Base-by-base conservation (phyloP, 2,329 filamentous ascomycete genomes). In the Aurifilum marmelostoma region DNA sequence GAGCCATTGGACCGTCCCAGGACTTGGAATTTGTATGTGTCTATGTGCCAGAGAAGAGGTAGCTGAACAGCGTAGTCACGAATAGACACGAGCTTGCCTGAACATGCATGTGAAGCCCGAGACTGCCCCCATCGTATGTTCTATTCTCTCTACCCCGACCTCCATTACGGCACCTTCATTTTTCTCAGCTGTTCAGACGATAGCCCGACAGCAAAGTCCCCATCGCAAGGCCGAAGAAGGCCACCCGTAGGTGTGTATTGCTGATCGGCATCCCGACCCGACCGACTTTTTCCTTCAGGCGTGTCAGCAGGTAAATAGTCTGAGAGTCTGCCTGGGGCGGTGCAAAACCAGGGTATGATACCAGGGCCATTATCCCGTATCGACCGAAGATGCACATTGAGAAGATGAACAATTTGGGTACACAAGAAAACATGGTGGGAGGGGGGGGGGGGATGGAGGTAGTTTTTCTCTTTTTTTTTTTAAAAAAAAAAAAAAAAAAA, bases 311-410 rank as follows among this genome's bases (percentile, higher is more conserved):
- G 41, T 8, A 27, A 4, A 47, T 47, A 47, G 21, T 47, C 41
- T 32, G 21, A 18, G 16, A 63, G 43, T 37, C 62, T 63, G 62
- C 41, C 62, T 52, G 62, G 43, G 62, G 62, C 62, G 43, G 43
- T 52, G 62, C 43, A 63, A 54, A n/a, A n/a, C n/a, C n/a, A n/a
- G n/a, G n/a, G n/a, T n/a, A n/a, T n/a, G n/a, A n/a, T n/a, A n/a
- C 27, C 52, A 34, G 52, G 24, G 12, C 6, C 8, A 27, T 29
- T 56, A 27, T 29, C 16, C 14, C 27, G 11, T 54, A 16, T 29
- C 14, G 14, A 32, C 24, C 12, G 24, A 29, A 2, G 18, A 18
- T 47, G 27, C 52, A 29, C 27, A 29, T 60, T 60, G 18, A 39
- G 58, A 60, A 60, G 34, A 34, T n/a, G n/a, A 8, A 32, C 18